Evolutionary conservation across 1,284 basidiomycete genomes (phyloP).

Genomic region (Boletellus deceptivus): DNA sequence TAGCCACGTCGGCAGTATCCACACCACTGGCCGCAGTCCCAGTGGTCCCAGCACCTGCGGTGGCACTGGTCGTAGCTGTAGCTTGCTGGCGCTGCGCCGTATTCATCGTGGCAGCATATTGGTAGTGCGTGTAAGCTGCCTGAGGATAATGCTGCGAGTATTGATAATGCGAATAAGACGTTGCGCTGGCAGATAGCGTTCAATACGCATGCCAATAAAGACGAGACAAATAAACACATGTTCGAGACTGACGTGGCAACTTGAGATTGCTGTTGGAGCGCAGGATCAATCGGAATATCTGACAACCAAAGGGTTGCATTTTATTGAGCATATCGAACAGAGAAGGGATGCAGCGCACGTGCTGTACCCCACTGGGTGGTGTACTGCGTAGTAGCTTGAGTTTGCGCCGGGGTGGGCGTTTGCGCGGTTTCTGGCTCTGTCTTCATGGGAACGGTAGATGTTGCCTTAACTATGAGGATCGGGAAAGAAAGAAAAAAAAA

Average conservation of each 20-base stretch:
- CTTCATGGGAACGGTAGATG: slow-evolving; percentile 29
- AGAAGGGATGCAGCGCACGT: slow-evolving; percentile 34
- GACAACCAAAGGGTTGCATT: slow-evolving; percentile 14
- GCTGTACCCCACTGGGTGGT: slow-evolving; percentile 42
- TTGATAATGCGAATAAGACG: slow-evolving; percentile 47
- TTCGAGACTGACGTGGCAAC: slow-evolving; percentile 41
- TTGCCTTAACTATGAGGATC: too few species aligned
- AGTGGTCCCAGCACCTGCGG: slow-evolving; percentile 21
- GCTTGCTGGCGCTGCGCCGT: slow-evolving; percentile 31
- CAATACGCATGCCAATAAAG: slow-evolving; percentile 1
- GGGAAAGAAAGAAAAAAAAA: background rate
- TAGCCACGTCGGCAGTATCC: slow-evolving; percentile 69
- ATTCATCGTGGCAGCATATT: slow-evolving; percentile 40
- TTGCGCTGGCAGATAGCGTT: slow-evolving; percentile 30
- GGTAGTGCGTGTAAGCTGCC: slow-evolving; percentile 49
- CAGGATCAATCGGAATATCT: slow-evolving; percentile 70
- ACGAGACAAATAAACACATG: slow-evolving; percentile 1
- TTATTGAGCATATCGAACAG: background rate
- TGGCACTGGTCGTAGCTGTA: slow-evolving; percentile 20
- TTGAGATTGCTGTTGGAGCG: slow-evolving; percentile 59
- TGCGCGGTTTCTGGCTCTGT: slow-evolving; percentile 35
- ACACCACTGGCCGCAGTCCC: slow-evolving; percentile 33
- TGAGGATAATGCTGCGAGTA: slow-evolving; percentile 54
- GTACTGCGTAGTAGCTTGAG: slow-evolving; percentile 29
- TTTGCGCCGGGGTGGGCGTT: slow-evolving; percentile 29